A percentile compares a stretch with the other conserved stretches of the same genome.
Conservation (phyloP, 2,329 filamentous ascomycete species). For the Venturia oleaginea region DNA sequence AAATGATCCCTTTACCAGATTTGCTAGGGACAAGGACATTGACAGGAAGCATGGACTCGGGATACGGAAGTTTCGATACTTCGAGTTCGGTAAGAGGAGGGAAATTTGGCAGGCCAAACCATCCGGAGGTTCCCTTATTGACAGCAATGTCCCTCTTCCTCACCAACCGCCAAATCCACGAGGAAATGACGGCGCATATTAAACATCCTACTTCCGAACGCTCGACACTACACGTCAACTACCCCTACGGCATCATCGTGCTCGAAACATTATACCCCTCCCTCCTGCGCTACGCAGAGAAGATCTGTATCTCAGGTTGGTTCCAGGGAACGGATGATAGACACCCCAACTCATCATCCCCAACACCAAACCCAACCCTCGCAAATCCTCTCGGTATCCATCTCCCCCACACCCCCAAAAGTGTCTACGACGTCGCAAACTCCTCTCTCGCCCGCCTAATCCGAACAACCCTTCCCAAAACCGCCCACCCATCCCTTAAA, state of each 20-base stretch:
- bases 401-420: neutral
- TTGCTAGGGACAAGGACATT: neutral
- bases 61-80: constrained; percentile 7
- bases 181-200: constrained; percentile 10
- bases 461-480: neutral
- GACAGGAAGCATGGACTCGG: constrained; percentile 7
- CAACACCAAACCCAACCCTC: too few species aligned
- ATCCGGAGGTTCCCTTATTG: neutral
- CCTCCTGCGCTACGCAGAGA: constrained; percentile 3
- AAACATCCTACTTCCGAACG: neutral
- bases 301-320: constrained; percentile 7
- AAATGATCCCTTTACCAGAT: neutral
- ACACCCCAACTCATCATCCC: neutral
- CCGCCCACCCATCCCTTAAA: neutral
- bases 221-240: constrained; percentile 10
- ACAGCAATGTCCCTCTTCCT: constrained; percentile 6
- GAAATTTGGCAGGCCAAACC: neutral
- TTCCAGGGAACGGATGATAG: neutral
- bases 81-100: neutral
- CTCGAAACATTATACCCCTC: constrained; percentile 8
- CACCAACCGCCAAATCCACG: constrained; percentile 9
- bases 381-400: neutral
- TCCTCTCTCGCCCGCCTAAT: neutral
- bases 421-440: constrained; percentile 1
- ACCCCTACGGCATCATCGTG: constrained; percentile 13